These are phyloP conservation scores for Penicillium freii DNA, from an alignment of 2,329 filamentous ascomycete species.

Conservation along the genomic window DNA sequence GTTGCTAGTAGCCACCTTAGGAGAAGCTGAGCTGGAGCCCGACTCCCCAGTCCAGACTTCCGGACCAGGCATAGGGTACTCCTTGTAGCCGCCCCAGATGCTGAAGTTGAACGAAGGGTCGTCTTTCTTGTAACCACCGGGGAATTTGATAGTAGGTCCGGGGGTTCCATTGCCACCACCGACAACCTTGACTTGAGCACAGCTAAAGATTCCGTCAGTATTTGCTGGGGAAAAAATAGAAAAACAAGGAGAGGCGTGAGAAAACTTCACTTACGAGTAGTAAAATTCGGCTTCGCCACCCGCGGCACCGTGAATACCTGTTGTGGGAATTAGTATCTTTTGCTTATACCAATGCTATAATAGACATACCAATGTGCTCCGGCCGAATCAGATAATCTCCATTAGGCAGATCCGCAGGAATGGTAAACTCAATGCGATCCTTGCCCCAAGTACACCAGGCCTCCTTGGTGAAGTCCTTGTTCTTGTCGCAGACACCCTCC, in stretches of 20 bases:
- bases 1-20: neutral
- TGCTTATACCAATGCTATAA: neutral
- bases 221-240: neutral
- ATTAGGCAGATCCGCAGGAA: conserved; percentile 44
- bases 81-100: conserved; percentile 16
- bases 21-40: neutral
- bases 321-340: neutral
- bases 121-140: conserved; percentile 15
- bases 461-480: conserved; percentile 4
- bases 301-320: neutral
- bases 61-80: conserved; percentile 22
- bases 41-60: conserved; percentile 10
- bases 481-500: conserved; percentile 8
- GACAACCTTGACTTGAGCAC: conserved; percentile 44
- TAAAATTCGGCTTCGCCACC: neutral
- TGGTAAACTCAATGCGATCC: conserved; percentile 29
- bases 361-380: conserved; percentile 51
- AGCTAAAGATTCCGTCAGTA: conserved; percentile 18
- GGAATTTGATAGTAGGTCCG: conserved; percentile 13
- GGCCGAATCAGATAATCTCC: conserved; percentile 51
- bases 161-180: conserved; percentile 39
- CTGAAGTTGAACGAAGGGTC: conserved; percentile 21
- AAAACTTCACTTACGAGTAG: neutral
- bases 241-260: too few species aligned
- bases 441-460: conserved; percentile 10